These are phyloP conservation scores for Chaetomium sp. DNA, from an alignment of 2,329 filamentous ascomycete species.

Conservation along the genomic window DNA sequence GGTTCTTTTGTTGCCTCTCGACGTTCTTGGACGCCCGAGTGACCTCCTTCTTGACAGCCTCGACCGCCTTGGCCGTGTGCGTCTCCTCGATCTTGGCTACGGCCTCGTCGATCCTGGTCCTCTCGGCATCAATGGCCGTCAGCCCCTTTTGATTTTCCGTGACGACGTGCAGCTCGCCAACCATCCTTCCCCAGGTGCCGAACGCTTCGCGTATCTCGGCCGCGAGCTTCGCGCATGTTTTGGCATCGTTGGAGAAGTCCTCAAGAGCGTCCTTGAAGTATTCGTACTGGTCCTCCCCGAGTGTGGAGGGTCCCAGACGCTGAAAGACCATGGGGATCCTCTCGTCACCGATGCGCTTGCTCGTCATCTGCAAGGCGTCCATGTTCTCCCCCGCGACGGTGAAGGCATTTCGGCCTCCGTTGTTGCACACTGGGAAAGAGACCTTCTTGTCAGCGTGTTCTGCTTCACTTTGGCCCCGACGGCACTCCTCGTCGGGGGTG, in stretches of 20 bases:
- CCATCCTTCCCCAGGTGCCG: not conserved
- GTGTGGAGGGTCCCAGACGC: not conserved
- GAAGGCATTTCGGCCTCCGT: constrained; percentile 4
- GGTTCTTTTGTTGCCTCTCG: constrained; percentile 6
- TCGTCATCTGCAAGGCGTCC: constrained; percentile 4
- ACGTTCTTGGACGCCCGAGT: constrained; percentile 5
- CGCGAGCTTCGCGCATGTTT: not conserved
- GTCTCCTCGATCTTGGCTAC: constrained; percentile 6
- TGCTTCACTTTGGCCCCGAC: not conserved
- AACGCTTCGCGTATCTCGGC: constrained; percentile 2
- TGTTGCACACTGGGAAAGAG: constrained; percentile 4
- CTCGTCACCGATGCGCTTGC: constrained; percentile 7
- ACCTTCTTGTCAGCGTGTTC: not conserved
- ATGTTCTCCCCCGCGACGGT: constrained; percentile 7
- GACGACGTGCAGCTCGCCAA: constrained; percentile 9
- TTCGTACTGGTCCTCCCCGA: not conserved
- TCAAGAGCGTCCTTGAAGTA: constrained; percentile 9
- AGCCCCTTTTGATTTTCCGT: constrained; percentile 5
- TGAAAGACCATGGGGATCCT: constrained; percentile 3
- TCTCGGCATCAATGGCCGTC: not conserved
- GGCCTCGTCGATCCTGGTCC: not conserved
- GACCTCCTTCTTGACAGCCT: constrained; percentile 6
- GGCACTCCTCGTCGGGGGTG: not conserved
- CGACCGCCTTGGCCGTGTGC: not conserved
- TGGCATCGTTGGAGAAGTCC: constrained; percentile 7